Percentiles rank a stretch among this genome's conserved stretches.
These are phyloP conservation scores for Rhodotorula sphaerocarpa DNA, from an alignment of 768 basidiomycete genomes.

Conservation along the genomic window DNA sequence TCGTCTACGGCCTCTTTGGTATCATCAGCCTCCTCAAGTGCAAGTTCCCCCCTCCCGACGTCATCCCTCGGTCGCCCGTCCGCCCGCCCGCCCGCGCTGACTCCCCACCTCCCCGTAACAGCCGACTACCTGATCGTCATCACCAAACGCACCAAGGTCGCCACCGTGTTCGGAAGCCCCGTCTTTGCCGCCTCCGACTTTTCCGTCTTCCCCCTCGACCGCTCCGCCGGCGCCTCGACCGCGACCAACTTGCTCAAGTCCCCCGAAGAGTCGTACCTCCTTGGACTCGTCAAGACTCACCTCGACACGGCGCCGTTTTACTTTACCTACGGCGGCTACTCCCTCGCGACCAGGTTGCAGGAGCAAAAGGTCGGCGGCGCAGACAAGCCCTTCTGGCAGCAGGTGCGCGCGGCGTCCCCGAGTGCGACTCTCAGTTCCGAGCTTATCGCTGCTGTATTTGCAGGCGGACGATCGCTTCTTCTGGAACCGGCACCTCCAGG, in stretches of 20 bases:
- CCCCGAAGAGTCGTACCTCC: slow-evolving; percentile 76
- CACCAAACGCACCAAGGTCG: slow-evolving; percentile 69
- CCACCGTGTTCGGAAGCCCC: slow-evolving; percentile 72
- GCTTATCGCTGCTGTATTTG: slow-evolving; percentile 2
- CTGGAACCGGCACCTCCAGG: slow-evolving; percentile 80
- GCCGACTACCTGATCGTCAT: slow-evolving; percentile 90
- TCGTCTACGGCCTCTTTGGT: slow-evolving; percentile 50
- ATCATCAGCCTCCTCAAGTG: slow-evolving; percentile 47
- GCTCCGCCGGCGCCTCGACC: slow-evolving; percentile 54
- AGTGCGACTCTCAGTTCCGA: neutral
- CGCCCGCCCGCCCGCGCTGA: no score
- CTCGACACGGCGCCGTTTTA: slow-evolving; percentile 69
- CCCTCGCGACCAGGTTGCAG: slow-evolving; percentile 80
- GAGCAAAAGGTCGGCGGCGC: slow-evolving; percentile 54
- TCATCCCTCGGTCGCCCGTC: no score
- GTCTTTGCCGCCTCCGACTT: slow-evolving; percentile 85
- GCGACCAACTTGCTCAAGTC: slow-evolving; percentile 55
- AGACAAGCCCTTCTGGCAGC: slow-evolving; percentile 63
- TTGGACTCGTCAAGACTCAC: slow-evolving; percentile 78
- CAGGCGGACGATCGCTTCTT: slow-evolving; percentile 94
- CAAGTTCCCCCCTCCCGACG: slow-evolving; percentile 25
- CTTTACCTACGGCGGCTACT: slow-evolving; percentile 75
- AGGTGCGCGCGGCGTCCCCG: slow-evolving; percentile 49
- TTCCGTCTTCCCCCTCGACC: slow-evolving; percentile 77
- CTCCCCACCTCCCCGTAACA: slow-evolving; percentile 40